A percentile compares a stretch with the other conserved stretches of the same genome.
Evolutionary conservation across 306 rosid genomes (phyloP).

Genomic region (Fagus sylvatica): DNA sequence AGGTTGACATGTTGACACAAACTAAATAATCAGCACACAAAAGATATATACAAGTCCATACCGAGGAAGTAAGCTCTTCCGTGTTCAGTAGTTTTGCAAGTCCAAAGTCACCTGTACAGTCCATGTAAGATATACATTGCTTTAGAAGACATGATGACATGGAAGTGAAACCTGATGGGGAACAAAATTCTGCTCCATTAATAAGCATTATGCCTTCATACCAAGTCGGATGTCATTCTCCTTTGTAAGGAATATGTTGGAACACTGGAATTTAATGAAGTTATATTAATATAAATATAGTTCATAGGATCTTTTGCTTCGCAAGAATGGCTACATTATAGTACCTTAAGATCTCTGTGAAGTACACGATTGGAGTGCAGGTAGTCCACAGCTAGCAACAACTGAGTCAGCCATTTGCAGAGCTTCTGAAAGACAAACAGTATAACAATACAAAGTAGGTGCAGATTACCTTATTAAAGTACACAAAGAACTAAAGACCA

Average conservation of each 20-base stretch:
- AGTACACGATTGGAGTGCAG: conserved; percentile 88
- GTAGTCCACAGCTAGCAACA: conserved; percentile 87
- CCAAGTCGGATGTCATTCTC: conserved; percentile 80
- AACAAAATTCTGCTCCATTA: conserved; percentile 13
- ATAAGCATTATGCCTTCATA: conserved; percentile 39
- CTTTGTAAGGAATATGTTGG: conserved; percentile 87
- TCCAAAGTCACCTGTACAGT: conserved; percentile 83
- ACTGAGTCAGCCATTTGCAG: conserved; percentile 90
- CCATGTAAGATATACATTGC: conserved; percentile 30
- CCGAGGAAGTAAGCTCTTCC: conserved; percentile 80
- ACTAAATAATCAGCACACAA: conserved; percentile 6
- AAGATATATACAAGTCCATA: conserved; percentile 35
- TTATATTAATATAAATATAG: conserved; percentile 26
- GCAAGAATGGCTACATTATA: conserved; percentile 17
- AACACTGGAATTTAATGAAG: conserved; percentile 65
- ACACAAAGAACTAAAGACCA: conserved; percentile 21
- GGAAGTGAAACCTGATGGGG: conserved; percentile 33
- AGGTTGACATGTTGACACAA: background rate
- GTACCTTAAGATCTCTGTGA: conserved; percentile 93
- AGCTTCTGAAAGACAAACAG: conserved; percentile 56
- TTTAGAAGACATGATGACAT: conserved; percentile 25
- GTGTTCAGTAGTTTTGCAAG: conserved; percentile 82
- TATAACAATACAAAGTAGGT: conserved; percentile 23
- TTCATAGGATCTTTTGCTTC: conserved; percentile 12
- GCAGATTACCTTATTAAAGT: conserved; percentile 8